Evolutionary conservation across 306 rosid species (phyloP).

Genomic region (Glycine latifolia): DNA sequence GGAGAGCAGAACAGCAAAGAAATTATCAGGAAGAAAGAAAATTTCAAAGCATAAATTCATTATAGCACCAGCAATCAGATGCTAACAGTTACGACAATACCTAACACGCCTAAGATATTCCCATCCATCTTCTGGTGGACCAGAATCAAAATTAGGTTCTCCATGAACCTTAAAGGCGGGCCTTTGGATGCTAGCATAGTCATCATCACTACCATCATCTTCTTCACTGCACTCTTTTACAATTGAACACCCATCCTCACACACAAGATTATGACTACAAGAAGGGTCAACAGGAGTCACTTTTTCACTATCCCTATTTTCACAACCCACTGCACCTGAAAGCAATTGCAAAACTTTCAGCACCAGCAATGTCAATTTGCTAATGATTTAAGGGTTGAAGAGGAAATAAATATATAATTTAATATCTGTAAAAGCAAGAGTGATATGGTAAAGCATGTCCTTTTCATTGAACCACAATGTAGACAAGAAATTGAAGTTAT

Average conservation of each 20-base stretch:
- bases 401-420: slow-evolving; percentile 29
- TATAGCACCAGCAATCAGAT: background rate
- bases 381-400: slow-evolving; percentile 11
- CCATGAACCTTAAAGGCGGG: slow-evolving; percentile 88
- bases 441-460: slow-evolving; percentile 21
- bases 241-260: slow-evolving; percentile 50
- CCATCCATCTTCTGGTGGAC: slow-evolving; percentile 97
- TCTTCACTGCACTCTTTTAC: slow-evolving; percentile 55
- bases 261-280: slow-evolving; percentile 41
- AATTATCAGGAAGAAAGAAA: slow-evolving; percentile 17
- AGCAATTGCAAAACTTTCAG: slow-evolving; percentile 56
- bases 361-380: slow-evolving; percentile 27
- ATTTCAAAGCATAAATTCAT: slow-evolving; percentile 31
- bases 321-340: slow-evolving; percentile 69
- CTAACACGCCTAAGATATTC: slow-evolving; percentile 97
- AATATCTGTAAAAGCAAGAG: slow-evolving; percentile 39
- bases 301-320: slow-evolving; percentile 49
- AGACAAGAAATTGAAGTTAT: slow-evolving; percentile 40
- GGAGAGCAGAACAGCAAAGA: slow-evolving; percentile 22
- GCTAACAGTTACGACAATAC: slow-evolving; percentile 52
- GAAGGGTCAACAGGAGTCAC: slow-evolving; percentile 49
- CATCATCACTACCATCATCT: slow-evolving; percentile 75
- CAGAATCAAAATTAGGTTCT: slow-evolving; percentile 86
- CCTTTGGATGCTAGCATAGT: slow-evolving; percentile 78
- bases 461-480: slow-evolving; percentile 45